phyloP scores from a whole-genome alignment of 2,329 filamentous ascomycete species.

The Rhynchosporium agropyri region DNA sequence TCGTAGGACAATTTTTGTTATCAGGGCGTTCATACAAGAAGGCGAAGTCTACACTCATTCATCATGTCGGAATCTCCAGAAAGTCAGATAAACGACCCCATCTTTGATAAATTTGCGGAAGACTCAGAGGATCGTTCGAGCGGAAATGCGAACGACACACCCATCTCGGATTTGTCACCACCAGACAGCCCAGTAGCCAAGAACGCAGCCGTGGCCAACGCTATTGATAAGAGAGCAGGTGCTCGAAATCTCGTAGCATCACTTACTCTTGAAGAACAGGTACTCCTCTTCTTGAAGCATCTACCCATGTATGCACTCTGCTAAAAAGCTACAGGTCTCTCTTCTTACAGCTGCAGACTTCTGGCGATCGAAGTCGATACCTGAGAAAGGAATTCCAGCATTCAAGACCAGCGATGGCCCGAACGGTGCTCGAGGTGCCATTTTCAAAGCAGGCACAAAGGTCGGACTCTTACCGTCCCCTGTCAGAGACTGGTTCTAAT shows the following conservation, averaged over 20 bases:
- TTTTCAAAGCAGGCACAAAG: conserved; percentile 69
- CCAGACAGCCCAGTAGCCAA: conserved; percentile 35
- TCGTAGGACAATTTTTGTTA: conserved; percentile 14
- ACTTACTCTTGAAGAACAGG: conserved; percentile 42
- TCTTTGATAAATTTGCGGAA: conserved; percentile 37
- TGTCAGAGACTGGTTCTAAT: conserved; percentile 19
- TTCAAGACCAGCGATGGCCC: conserved; percentile 71
- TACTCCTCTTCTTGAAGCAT: conserved; percentile 18
- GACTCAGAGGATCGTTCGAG: conserved; percentile 35
- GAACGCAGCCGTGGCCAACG: conserved; percentile 24
- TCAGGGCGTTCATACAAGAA: background rate
- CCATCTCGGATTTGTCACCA: conserved; percentile 38
- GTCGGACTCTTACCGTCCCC: conserved; percentile 42
- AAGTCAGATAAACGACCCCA: conserved; percentile 33
- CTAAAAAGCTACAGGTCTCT: conserved; percentile 50
- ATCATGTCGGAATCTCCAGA: conserved; percentile 30
- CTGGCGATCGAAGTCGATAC: conserved; percentile 68
- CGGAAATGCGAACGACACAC: conserved; percentile 34
- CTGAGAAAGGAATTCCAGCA: conserved; percentile 63
- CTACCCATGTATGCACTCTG: background rate
- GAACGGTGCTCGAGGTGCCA: conserved; percentile 68
- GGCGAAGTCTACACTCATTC: conserved; percentile 3
- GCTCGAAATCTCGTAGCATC: conserved; percentile 37
- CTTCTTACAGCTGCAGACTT: conserved; percentile 66
- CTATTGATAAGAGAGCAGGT: conserved; percentile 30